Base-by-base conservation (phyloP, 176 grass and related monocot species). In the Phoenix dactylifera region DNA sequence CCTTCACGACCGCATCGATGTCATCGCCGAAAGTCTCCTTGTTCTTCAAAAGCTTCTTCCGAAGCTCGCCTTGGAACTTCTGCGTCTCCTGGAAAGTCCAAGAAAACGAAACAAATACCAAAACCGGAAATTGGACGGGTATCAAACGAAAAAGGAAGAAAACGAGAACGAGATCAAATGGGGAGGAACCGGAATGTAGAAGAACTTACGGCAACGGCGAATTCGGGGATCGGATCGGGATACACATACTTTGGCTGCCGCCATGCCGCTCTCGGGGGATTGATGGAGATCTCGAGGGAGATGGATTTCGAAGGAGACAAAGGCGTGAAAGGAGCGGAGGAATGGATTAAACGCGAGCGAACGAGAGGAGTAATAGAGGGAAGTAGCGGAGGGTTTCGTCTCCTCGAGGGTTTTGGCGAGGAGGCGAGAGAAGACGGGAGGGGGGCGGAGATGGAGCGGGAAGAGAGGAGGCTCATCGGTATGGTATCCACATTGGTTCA, bases 201-300 rank as follows among this genome's bases (percentile, higher is more conserved):
- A 6, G 20, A 20, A 18, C 17, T 68, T 68, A 68, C 65, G 1
- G 52, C n/a, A 22, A 39, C 39, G 26, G 65, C 26, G 65, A 68
- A 68, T 39, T 55, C 65, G 4, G 65, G 52, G 52, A 68, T 56
- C 16, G 65, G 52, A 16, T 68, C 65, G 53, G 65, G 52, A 28
- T 68, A 68, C 51, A 56, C 26, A n/a, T 68, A 68, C 25, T 39
- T 18, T 1, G 65, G 52, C 26, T 6, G 52, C 65, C 17, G 52
- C 52, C 65, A 68, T 56, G 26, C 18, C 28, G 52, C 52, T 44
- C 35, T 44, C 35, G 35, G 35, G 3, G 19, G 25, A 16, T 1
- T 0, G 7, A 16, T 25, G 16, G 24, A 55, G n/a, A 26, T 22
- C 24, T 48, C 32, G 18, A 55, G 14, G 16, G 35, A 44, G 35